Percentiles rank a stretch among this genome's conserved stretches.
These are phyloP conservation scores for Dimocarpus longan DNA, from an alignment of 345 rosid species.

Conservation along the genomic window DNA sequence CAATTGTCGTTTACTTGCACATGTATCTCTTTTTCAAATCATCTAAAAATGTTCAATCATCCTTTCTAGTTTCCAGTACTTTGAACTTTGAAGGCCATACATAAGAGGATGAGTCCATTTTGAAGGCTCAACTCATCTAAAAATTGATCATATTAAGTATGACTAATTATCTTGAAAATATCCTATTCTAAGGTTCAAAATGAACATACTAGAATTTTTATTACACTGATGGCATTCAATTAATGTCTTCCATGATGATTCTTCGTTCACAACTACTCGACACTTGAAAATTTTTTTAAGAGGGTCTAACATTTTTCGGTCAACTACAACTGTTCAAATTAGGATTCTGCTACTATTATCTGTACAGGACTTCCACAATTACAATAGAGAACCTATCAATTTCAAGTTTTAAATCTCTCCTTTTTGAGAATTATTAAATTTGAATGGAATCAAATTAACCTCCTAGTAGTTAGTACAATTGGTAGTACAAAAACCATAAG, in stretches of 20 bases:
- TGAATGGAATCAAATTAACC: not conserved
- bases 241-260: too few relatives aligned
- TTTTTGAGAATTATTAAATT: not conserved
- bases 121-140: not conserved
- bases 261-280: too few relatives aligned
- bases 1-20: not conserved
- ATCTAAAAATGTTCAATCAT: not conserved
- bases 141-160: not conserved
- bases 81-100: not conserved
- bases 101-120: not conserved
- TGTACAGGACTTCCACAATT: too few relatives aligned
- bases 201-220: not conserved
- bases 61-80: not conserved
- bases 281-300: too few relatives aligned
- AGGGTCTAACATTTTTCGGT: not conserved
- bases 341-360: not conserved
- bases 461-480: too few relatives aligned
- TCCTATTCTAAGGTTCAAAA: not conserved
- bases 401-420: not conserved
- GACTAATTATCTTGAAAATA: not conserved
- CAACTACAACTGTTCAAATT: not conserved
- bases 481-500: too few relatives aligned
- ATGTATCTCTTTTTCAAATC: not conserved
- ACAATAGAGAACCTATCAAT: too few relatives aligned
- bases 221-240: too few relatives aligned